Evolutionary conservation across 1,284 basidiomycete species (phyloP).

Genomic region (Xerocomus amazonicus): DNA sequence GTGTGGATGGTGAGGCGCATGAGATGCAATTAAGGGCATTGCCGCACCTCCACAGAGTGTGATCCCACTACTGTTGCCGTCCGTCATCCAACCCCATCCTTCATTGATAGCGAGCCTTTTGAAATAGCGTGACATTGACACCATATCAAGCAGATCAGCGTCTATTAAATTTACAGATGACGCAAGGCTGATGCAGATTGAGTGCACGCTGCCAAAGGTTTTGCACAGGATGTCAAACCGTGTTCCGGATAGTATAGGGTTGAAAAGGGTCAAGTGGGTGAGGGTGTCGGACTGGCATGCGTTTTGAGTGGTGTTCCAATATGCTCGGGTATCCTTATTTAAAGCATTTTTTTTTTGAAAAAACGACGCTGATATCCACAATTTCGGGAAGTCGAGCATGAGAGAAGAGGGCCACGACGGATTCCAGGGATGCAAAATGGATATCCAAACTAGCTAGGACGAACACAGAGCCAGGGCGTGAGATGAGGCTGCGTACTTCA

Average conservation of each 20-base stretch:
- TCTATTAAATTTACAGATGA: neutral
- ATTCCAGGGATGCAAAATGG: no score
- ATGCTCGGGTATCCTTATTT: no score
- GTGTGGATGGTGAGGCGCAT: neutral
- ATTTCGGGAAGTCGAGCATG: no score
- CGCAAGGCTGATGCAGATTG: neutral
- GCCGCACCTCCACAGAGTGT: neutral
- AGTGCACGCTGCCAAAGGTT: neutral
- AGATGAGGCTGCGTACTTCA: no score
- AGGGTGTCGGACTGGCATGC: neutral
- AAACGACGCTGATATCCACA: neutral
- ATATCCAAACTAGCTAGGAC: no score
- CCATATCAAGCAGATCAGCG: neutral
- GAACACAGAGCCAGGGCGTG: no score
- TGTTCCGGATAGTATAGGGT: no score
- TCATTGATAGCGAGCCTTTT: neutral
- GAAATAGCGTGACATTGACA: neutral
- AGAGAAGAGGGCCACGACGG: no score
- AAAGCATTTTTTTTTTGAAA: no score
- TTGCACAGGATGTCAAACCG: no score
- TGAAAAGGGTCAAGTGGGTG: neutral
- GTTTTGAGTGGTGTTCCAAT: no score
- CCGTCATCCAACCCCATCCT: neutral
- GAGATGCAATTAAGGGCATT: neutral
- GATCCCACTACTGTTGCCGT: neutral